Evolutionary conservation across 2,329 filamentous ascomycete species (phyloP).

Genomic region (Colletotrichum sp.): DNA sequence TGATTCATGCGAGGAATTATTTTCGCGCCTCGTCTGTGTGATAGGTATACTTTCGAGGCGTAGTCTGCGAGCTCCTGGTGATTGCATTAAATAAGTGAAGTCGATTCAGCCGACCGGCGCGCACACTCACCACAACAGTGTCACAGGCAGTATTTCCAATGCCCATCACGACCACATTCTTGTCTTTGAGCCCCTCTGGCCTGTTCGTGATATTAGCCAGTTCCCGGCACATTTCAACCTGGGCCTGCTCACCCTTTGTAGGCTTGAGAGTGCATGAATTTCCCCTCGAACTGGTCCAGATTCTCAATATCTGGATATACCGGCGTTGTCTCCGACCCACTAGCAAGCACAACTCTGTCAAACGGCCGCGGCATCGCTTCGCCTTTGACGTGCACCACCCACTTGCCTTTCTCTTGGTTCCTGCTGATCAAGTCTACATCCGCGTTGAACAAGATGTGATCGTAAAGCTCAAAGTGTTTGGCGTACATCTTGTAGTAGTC

Average conservation of each 20-base stretch:
- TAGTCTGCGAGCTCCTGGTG: constrained; percentile 20
- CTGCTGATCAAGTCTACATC: constrained; percentile 18
- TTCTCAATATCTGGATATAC: constrained; percentile 24
- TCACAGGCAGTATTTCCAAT: constrained; percentile 31
- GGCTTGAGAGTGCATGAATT: constrained; percentile 26
- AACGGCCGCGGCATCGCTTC: constrained; percentile 19
- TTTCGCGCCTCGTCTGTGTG: constrained; percentile 26
- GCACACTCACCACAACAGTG: constrained; percentile 22
- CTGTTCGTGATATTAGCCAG: background rate
- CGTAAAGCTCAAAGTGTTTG: constrained; percentile 20
- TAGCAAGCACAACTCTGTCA: constrained; percentile 29
- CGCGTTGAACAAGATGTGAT: constrained; percentile 22
- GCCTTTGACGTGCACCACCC: constrained; percentile 22
- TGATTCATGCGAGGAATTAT: constrained; percentile 25
- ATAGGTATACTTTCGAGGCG: constrained; percentile 25
- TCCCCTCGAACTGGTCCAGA: constrained; percentile 22
- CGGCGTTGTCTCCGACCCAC: constrained; percentile 23
- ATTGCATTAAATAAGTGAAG: background rate
- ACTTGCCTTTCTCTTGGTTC: constrained; percentile 14
- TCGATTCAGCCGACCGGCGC: too few relatives aligned
- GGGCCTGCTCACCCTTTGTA: constrained; percentile 24
- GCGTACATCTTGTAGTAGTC: constrained; percentile 28
- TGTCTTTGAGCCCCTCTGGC: constrained; percentile 21
- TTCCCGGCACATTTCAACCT: background rate
- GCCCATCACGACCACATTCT: constrained; percentile 29